Base-by-base conservation (phyloP, 2,329 filamentous ascomycete genomes). In the Graphiopsis chlorocephala region DNA sequence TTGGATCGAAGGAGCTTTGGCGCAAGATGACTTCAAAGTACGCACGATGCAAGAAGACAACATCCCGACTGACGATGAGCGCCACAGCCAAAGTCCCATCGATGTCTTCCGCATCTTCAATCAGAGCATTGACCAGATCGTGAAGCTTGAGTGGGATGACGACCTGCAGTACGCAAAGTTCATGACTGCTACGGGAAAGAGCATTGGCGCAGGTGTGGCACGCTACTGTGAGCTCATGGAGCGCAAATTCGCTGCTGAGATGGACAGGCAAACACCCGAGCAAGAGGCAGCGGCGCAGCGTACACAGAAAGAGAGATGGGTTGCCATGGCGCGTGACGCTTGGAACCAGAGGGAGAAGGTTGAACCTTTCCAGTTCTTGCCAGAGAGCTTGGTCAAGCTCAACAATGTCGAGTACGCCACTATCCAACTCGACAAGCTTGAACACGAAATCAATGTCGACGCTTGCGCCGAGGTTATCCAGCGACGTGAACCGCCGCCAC, bases 391-490 rank as follows among this genome's bases (percentile, higher is more conserved):
- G 72, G 93, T 99, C 67, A 99, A 98, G 78, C 85, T 99, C 70
- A 99, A 99, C 82, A 96, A 99, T 73, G 89, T 99, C 69, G 94
- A 97, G 78, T 98, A 92, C 78, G 94, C 93, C 5, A 93, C 96
- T 79, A 86, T 93, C 64, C 92, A 96, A 73, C 84, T 99, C 61
- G 95, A 99, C 75, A 92, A 91, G 76, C 84, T 99, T 7, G 94
- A 98, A 75, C 89, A 86, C 73, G 87, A 89, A 65, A 92, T 98
- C 82, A 93, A 97, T 72, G 93, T 96, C 14, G 95, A 99, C 75
- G 90, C 86, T 12, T 97, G 93, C 73, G 93, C 93, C 3, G 88
- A 90, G 60, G 87, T 96, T 17, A 86, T 99, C 59, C 87, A 89
- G 55, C 88, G 86, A 72, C 83, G 90, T 67, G 87, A 91, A 28